phyloP scores from a whole-genome alignment of 1,139 yeast genomes.

The Pichia sp. region DNA sequence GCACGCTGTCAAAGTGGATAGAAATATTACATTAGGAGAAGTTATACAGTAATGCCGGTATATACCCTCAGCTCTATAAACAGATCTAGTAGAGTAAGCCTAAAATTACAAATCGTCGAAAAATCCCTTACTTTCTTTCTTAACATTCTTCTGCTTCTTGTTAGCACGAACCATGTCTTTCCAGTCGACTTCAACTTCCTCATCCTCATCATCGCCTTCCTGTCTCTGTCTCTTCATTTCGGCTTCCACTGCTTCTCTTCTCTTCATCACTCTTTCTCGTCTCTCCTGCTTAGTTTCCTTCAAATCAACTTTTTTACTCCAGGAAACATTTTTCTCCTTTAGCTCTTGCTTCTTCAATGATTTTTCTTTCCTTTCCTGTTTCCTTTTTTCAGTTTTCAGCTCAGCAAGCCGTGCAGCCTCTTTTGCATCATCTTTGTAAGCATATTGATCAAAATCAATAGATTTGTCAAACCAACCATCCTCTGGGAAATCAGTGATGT shows the following conservation, averaged over 20 bases:
- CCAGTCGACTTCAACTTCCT: constrained; percentile 73
- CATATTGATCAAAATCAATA: constrained; percentile 61
- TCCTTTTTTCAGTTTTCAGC: constrained; percentile 41
- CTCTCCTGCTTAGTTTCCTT: constrained; percentile 64
- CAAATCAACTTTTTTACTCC: constrained; percentile 68
- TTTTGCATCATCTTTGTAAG: constrained; percentile 58
- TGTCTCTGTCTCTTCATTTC: constrained; percentile 43
- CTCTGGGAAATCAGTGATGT: constrained; percentile 47
- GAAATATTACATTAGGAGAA: constrained; percentile 21
- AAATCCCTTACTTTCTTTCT: constrained; percentile 46
- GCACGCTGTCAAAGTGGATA: constrained; percentile 40
- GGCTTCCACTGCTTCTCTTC: constrained; percentile 60
- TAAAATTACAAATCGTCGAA: constrained; percentile 64
- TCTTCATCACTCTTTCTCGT: constrained; percentile 56
- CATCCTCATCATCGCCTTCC: constrained; percentile 30
- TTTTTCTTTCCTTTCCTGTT: constrained; percentile 37
- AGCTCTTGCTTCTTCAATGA: constrained; percentile 45
- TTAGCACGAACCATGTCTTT: constrained; percentile 68
- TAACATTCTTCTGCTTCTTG: constrained; percentile 51
- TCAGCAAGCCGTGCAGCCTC: constrained; percentile 62
- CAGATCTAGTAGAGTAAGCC: constrained; percentile 35
- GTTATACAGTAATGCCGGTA: constrained; percentile 14
- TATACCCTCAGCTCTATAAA: neutral
- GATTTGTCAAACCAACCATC: constrained; percentile 69
- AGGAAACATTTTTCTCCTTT: constrained; percentile 59